Evolutionary conservation across 495 filamentous ascomycete genomes (phyloP).

Genomic region (Sporormia fimetaria): DNA sequence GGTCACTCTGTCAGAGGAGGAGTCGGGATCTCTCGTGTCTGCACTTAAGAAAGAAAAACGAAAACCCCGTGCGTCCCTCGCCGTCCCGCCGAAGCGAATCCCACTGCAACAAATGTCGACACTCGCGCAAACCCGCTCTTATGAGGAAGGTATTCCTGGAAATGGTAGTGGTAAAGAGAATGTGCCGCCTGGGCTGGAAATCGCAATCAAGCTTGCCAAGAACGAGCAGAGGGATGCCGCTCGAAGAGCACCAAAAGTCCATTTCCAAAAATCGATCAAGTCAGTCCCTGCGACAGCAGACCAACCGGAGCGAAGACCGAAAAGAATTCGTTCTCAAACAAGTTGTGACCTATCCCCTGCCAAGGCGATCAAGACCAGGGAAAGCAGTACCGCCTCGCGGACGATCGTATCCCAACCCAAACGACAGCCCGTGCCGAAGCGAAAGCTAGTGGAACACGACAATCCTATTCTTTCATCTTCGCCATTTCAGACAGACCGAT

Average conservation of each 20-base stretch:
- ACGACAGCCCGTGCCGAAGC: conserved; percentile 3
- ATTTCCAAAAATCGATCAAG: conserved; percentile 15
- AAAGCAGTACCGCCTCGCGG: conserved; percentile 8
- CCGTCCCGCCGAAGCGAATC: conserved; percentile 29
- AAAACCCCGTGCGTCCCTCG: conserved; percentile 29
- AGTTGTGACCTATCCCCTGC: conserved; percentile 18
- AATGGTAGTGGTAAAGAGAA: conserved; percentile 36
- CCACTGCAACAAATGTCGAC: conserved; percentile 26
- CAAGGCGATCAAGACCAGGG: conserved; percentile 19
- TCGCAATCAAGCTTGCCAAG: conserved; percentile 15
- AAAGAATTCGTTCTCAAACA: conserved; percentile 17
- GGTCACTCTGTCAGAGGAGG: conserved; percentile 27
- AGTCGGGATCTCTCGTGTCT: conserved; percentile 16
- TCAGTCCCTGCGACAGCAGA: conserved; percentile 4
- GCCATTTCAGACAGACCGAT: conserved; percentile 20
- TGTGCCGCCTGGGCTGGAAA: conserved; percentile 28
- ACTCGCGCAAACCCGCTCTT: conserved; percentile 13
- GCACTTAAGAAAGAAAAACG: conserved; percentile 22
- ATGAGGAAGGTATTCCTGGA: conserved; percentile 26
- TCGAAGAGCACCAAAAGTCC: too few relatives aligned
- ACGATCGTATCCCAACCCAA: not conserved
- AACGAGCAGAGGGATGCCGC: too few relatives aligned
- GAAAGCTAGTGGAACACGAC: conserved; percentile 3
- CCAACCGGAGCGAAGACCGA: conserved; percentile 10
- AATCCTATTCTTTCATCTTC: conserved; percentile 13